Evolutionary conservation across 805 yeast species (phyloP).

Genomic region (Soucietia sequanensis): DNA sequence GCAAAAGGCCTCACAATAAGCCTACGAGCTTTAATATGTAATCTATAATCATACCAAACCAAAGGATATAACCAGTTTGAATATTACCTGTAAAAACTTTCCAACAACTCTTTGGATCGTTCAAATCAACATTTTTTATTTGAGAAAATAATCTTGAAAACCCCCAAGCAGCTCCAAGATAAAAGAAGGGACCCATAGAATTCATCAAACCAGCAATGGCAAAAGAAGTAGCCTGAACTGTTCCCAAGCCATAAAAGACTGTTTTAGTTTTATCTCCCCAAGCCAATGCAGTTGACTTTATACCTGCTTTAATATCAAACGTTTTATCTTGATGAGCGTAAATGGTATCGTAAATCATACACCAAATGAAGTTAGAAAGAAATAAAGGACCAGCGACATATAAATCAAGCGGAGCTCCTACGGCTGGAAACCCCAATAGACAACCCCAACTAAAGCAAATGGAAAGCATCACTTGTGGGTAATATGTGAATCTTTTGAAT

Average conservation of each 20-base stretch:
- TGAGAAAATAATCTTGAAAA: conserved; percentile 65
- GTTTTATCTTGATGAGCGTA: conserved; percentile 97
- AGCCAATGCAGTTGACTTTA: conserved; percentile 90
- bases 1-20: conserved; percentile 34
- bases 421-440: conserved; percentile 90
- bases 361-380: conserved; percentile 80
- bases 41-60: conserved; percentile 66
- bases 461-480: conserved; percentile 84
- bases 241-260: conserved; percentile 61
- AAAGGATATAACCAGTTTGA: conserved; percentile 66
- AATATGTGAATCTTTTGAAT: conserved; percentile 91
- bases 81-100: conserved; percentile 73
- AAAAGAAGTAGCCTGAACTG: conserved; percentile 64
- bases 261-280: conserved; percentile 85
- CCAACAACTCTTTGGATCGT: conserved; percentile 83
- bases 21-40: conserved; percentile 54
- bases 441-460: conserved; percentile 95
- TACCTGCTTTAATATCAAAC: conserved; percentile 86
- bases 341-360: conserved; percentile 92
- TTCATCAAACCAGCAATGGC: conserved; percentile 69
- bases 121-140: conserved; percentile 74
- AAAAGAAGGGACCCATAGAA: conserved; percentile 86
- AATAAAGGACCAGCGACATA: conserved; percentile 77
- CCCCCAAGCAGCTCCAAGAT: conserved; percentile 63
- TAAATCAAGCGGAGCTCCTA: conserved; percentile 75